phyloP scores from a whole-genome alignment of 225 moss, liverwort and hornwort species.

The Polytrichum commune region DNA sequence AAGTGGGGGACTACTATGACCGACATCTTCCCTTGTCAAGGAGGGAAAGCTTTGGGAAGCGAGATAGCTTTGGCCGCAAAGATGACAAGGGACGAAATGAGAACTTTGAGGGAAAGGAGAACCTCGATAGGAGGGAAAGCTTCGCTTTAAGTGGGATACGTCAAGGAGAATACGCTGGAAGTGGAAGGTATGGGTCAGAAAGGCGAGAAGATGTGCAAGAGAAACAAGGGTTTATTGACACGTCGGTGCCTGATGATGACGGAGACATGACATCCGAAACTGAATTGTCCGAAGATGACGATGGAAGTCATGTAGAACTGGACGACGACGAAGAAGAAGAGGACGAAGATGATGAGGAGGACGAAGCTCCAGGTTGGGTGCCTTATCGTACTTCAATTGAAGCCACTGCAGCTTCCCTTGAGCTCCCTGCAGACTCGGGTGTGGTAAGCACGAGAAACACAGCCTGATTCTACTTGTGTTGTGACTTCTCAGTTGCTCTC shows the following conservation, averaged over 20 bases:
- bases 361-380: slow-evolving; percentile 40
- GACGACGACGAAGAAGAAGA: slow-evolving; percentile 31
- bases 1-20: slow-evolving; percentile 45
- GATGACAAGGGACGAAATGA: slow-evolving; percentile 36
- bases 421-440: slow-evolving; percentile 44
- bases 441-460: slow-evolving; percentile 35
- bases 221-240: slow-evolving; percentile 24
- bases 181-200: slow-evolving; percentile 19
- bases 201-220: slow-evolving; percentile 31
- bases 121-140: slow-evolving; percentile 46
- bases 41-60: slow-evolving; percentile 51
- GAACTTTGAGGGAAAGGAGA: slow-evolving; percentile 55
- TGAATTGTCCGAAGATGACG: slow-evolving; percentile 42
- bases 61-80: slow-evolving; percentile 39
- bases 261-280: slow-evolving; percentile 44
- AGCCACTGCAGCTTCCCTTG: slow-evolving; percentile 28
- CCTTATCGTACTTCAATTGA: slow-evolving; percentile 45
- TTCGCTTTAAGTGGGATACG: slow-evolving; percentile 44
- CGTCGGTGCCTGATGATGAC: slow-evolving; percentile 18
- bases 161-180: slow-evolving; percentile 17
- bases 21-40: slow-evolving; percentile 37
- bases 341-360: slow-evolving; percentile 38
- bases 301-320: slow-evolving; percentile 31
- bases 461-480: too few species aligned
- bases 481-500: too few species aligned